These are phyloP conservation scores for Lactifluus piperatus DNA, from an alignment of 768 basidiomycete species.

Conservation along the genomic window DNA sequence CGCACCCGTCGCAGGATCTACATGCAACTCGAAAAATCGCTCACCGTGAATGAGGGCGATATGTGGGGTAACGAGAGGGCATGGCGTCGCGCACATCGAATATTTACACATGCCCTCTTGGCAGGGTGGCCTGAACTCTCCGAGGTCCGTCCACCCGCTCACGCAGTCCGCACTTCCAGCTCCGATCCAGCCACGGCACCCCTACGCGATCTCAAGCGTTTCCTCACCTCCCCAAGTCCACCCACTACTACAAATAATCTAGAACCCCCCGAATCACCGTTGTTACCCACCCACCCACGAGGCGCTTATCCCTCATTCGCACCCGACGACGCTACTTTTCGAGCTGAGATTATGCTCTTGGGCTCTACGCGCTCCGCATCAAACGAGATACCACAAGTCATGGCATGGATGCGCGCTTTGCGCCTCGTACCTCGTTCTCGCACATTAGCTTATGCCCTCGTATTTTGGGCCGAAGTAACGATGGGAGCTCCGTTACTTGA, in stretches of 20 bases:
- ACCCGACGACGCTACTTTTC: conserved; percentile 45
- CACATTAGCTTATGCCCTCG: conserved; percentile 53
- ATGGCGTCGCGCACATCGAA: conserved; percentile 37
- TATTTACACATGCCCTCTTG: conserved; percentile 50
- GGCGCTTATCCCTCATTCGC: conserved; percentile 33
- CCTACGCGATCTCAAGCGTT: conserved; percentile 26
- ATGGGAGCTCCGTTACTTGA: conserved; percentile 53
- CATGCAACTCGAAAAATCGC: conserved; percentile 22
- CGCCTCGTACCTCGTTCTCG: conserved; percentile 41
- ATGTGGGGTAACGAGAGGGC: conserved; percentile 30
- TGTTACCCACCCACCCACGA: conserved; percentile 8
- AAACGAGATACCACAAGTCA: conserved; percentile 52
- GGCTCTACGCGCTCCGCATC: conserved; percentile 37
- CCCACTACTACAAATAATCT: neutral
- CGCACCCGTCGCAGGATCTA: conserved; percentile 25
- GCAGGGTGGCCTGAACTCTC: conserved; percentile 44
- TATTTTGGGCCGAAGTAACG: conserved; percentile 66
- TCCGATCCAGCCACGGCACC: conserved; percentile 23
- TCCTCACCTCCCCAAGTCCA: conserved; percentile 19
- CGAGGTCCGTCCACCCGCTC: conserved; percentile 31
- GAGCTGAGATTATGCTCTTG: conserved; percentile 52
- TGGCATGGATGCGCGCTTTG: conserved; percentile 69
- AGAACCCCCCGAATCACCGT: conserved; percentile 10
- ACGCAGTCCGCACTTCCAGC: conserved; percentile 25
- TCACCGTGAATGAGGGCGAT: conserved; percentile 22